Conservation (phyloP, 176 grass and related monocot species). For the Carex littledalei region DNA sequence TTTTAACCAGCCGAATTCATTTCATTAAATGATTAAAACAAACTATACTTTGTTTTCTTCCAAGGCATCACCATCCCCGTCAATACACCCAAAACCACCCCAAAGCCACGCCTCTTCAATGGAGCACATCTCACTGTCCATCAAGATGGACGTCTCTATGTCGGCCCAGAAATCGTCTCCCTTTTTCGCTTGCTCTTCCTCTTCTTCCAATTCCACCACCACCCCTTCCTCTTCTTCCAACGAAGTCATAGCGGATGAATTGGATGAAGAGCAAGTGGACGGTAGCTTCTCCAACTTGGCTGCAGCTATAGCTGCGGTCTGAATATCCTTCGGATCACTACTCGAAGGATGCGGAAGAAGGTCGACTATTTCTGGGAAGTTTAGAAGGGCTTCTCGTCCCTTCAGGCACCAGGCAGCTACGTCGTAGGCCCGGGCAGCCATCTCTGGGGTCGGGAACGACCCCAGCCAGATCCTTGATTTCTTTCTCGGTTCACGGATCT, state of each 20-base stretch:
- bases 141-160: conserved; percentile 12
- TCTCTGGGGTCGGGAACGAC: conserved; percentile 73
- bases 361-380: conserved; percentile 70
- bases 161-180: conserved; percentile 6
- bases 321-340: conserved; percentile 63
- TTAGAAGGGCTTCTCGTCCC: conserved; percentile 62
- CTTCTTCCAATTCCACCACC: not conserved
- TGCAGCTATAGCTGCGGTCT: conserved; percentile 68
- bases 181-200: not conserved
- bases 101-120: conserved; percentile 23
- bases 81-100: conserved; percentile 23
- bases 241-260: not conserved
- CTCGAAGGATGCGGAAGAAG: conserved; percentile 46
- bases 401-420: conserved; percentile 79
- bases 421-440: conserved; percentile 92
- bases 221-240: not conserved
- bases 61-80: not conserved
- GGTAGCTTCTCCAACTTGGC: conserved; percentile 42
- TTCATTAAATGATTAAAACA: not conserved
- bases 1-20: not conserved
- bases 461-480: conserved; percentile 98
- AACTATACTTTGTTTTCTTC: not conserved
- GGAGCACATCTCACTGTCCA: conserved; percentile 25
- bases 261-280: not conserved
- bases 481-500: conserved; percentile 97